Base-by-base conservation (phyloP, 805 yeast genomes). In the Suhomyces kilbournensis region DNA sequence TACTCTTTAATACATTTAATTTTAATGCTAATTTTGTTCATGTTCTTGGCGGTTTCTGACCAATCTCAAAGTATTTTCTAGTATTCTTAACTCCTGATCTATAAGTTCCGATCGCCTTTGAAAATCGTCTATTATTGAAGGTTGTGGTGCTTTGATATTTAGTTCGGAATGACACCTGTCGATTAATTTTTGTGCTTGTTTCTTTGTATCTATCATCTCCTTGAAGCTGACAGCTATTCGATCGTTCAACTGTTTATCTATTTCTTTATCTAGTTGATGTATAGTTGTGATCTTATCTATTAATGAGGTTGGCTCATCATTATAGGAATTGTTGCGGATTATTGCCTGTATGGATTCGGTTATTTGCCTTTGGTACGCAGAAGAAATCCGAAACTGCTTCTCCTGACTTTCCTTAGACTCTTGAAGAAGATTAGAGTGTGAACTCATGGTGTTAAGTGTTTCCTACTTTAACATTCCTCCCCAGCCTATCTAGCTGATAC, bases 41-140 rank as follows among this genome's bases (percentile, higher is more conserved):
- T n/a, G 3, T 19, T 17, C 22, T 38, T 38, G n/a, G 2, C 42
- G 20, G 23, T 19, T 39, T n/a, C 59, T 56, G 12, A 68, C 54
- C 12, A 62, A 45, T 44, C 53, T 55, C 26, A 78, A 58, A 0
- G 90, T 78, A 42, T 73, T 68, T 62, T 90, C 97, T 44, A 90
- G 66, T 1, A 88, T 82, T 46, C 96, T 69, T 17, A 91, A 68
- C 48, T 85, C 84, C 56, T 86, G 87, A 66, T 90, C 96, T 2
- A 88, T 61, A 14, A 78, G 55, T 63, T 90, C 97, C 0, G 90
- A 83, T 58, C 82, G 75, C 43, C 52, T 53, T 53, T 64, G 59
- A 47, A 44, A 49, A 48, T 28, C 46, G 34, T 53, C 55, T 4
- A 55, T 45, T 3, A 51, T 23, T 3, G 51, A 22, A 23, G 44